These are phyloP conservation scores for Linnemannia exigua DNA, from an alignment of 192 early-diverging fungal species.

Conservation along the genomic window DNA sequence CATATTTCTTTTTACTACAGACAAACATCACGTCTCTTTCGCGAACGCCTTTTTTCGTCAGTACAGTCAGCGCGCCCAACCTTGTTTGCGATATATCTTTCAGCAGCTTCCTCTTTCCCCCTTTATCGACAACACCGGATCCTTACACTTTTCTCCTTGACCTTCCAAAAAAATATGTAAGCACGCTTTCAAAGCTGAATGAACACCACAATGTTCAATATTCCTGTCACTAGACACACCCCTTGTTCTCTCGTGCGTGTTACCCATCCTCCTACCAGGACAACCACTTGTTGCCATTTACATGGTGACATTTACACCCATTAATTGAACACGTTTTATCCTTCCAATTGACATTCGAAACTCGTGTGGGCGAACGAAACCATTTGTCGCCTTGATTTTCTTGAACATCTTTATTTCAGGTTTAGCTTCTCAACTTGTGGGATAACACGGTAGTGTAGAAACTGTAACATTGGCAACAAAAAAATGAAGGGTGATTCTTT, in stretches of 20 bases:
- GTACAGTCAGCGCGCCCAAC: background rate
- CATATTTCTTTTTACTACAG: background rate
- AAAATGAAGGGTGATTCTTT: background rate
- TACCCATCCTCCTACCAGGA: background rate
- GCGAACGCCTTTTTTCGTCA: background rate
- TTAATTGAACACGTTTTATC: background rate
- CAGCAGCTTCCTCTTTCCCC: background rate
- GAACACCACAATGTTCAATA: background rate
- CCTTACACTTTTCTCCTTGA: background rate
- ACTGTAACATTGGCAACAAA: background rate
- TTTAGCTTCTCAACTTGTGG: background rate
- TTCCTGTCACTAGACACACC: background rate
- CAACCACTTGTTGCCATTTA: no score
- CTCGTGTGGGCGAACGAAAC: background rate
- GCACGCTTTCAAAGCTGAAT: background rate
- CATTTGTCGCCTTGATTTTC: background rate
- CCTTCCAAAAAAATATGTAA: background rate
- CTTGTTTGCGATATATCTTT: background rate
- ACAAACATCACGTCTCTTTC: background rate
- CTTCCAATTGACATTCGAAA: background rate
- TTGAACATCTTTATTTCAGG: background rate
- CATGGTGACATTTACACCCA: background rate
- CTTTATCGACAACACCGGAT: background rate
- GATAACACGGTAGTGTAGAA: background rate
- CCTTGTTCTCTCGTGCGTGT: background rate